A percentile compares a stretch with the other conserved stretches of the same genome.
Conservation (phyloP, 163 green algal species). For the Coccomyxa subellipsoidea region DNA sequence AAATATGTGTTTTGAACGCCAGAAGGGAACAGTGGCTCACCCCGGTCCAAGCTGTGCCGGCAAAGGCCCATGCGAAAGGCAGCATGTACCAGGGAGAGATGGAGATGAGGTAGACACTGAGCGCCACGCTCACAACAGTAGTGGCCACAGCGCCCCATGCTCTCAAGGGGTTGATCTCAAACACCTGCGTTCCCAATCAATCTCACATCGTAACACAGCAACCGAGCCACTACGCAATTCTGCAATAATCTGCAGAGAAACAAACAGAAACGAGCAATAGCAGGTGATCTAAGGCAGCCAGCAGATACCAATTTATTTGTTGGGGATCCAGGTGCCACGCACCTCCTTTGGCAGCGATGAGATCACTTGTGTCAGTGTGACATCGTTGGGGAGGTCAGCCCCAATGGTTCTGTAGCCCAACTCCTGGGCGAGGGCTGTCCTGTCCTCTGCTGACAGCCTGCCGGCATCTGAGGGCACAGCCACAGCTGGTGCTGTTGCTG, state of each 20-base stretch:
- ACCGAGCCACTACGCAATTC: not conserved
- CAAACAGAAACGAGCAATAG: too few species aligned
- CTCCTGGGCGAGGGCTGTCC: slow-evolving; percentile 51
- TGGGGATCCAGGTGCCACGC: not conserved
- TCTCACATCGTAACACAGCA: not conserved
- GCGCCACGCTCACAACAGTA: slow-evolving; percentile 64
- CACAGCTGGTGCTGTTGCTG: not conserved
- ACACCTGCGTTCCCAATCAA: slow-evolving; percentile 67
- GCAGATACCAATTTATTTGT: not conserved
- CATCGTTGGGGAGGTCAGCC: slow-evolving; percentile 70
- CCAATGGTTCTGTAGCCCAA: slow-evolving; percentile 79
- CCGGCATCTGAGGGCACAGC: not conserved
- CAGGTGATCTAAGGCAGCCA: too few species aligned
- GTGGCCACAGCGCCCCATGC: slow-evolving; percentile 77
- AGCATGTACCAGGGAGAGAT: slow-evolving; percentile 87
- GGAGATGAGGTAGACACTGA: slow-evolving; percentile 73
- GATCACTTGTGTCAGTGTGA: slow-evolving; percentile 79
- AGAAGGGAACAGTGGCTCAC: slow-evolving; percentile 35
- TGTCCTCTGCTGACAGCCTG: slow-evolving; percentile 28
- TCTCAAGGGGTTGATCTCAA: slow-evolving; percentile 83
- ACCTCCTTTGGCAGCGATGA: slow-evolving; percentile 74
- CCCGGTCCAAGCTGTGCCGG: slow-evolving; percentile 89
- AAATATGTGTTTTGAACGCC: too few species aligned
- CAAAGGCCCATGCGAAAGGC: slow-evolving; percentile 83
- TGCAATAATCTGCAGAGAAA: too few species aligned